Conservation (phyloP, 148 eudicot genomes). For the Rhododendron williamsianum region DNA sequence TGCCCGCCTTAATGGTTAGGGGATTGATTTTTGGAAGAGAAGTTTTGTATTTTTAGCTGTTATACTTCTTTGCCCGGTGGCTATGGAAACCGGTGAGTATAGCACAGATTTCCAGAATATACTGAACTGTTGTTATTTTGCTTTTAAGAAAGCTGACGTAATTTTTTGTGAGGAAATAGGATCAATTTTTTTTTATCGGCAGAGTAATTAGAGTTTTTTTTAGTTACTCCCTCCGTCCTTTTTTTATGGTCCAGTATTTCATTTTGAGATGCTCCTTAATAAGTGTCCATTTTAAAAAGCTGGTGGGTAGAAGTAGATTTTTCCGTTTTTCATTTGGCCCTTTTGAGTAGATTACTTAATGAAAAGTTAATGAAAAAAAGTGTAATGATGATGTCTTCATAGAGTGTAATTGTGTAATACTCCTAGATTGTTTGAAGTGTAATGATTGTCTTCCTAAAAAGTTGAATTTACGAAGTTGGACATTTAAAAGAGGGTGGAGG, state of each 20-base stretch:
- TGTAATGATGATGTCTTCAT: no score
- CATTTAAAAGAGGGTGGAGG: no score
- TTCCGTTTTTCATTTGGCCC: no score
- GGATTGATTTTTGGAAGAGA: background rate
- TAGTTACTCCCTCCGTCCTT: background rate
- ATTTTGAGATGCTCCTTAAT: background rate
- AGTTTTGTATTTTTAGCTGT: conserved; percentile 5
- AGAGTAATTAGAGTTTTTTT: background rate
- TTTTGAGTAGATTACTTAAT: no score
- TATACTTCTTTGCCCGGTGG: background rate
- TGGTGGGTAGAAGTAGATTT: no score
- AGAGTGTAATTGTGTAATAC: no score
- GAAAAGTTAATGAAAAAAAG: no score
- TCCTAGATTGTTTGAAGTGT: no score
- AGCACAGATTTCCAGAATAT: background rate
- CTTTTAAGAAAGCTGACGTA: no score
- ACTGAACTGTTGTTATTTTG: background rate
- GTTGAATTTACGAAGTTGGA: no score
- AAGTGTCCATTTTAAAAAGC: no score
- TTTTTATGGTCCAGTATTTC: background rate
- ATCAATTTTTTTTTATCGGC: background rate
- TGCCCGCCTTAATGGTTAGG: background rate
- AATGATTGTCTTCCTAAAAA: no score
- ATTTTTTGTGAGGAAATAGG: background rate
- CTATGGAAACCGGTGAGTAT: background rate